Conservation (phyloP, 2,329 filamentous ascomycete species). For the Trichophyton mentagrophytes region DNA sequence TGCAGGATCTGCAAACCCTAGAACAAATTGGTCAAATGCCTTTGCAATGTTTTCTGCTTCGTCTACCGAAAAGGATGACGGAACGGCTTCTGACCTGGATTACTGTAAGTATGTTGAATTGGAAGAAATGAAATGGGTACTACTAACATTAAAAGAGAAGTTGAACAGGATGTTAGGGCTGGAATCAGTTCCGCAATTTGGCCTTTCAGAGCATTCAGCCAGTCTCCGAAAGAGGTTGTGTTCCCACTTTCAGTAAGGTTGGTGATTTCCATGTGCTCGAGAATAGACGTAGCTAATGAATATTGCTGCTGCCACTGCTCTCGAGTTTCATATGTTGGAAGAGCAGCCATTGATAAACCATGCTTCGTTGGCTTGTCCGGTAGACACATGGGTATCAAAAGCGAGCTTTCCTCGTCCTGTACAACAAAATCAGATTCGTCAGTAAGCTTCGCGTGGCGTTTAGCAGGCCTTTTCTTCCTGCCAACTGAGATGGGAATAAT, state of each 20-base stretch:
- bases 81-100: background rate
- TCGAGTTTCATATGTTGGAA: background rate
- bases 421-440: conserved; percentile 24
- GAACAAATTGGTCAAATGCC: conserved; percentile 20
- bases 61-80: conserved; percentile 14
- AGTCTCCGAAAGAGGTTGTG: background rate
- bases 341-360: background rate
- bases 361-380: background rate
- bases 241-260: background rate
- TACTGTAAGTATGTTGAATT: background rate
- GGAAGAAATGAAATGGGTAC: background rate
- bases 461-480: background rate
- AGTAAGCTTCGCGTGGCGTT: background rate
- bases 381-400: background rate
- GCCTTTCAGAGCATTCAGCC: background rate
- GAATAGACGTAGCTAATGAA: background rate
- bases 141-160: background rate
- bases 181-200: background rate
- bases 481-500: conserved; percentile 2
- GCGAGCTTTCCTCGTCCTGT: conserved; percentile 25
- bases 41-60: conserved; percentile 27
- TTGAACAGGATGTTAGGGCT: background rate
- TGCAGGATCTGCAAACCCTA: conserved; percentile 5
- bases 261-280: background rate
- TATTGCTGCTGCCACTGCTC: background rate